A percentile compares a stretch with the other conserved stretches of the same genome.
Conservation (phyloP, 208 protist genomes). For the Naegleria fowleri region DNA sequence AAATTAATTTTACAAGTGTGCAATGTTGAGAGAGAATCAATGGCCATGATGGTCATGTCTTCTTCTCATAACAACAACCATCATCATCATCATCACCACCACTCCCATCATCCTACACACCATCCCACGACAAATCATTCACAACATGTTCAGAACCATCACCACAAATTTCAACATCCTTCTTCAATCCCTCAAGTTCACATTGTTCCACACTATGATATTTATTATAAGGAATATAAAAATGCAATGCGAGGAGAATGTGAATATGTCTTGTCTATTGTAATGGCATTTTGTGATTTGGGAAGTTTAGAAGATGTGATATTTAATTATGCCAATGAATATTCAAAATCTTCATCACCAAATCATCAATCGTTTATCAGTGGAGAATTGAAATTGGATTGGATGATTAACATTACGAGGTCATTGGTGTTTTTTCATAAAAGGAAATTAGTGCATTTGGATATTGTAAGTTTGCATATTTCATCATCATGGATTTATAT, state of each 20-base stretch:
- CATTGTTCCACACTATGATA: not conserved
- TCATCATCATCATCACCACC: not conserved
- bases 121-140: not conserved
- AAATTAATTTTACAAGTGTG: not conserved
- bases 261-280: not conserved
- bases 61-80: not conserved
- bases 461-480: not conserved
- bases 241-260: not conserved
- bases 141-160: too few species aligned
- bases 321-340: not conserved
- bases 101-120: not conserved
- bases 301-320: constrained; percentile 6
- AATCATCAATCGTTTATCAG: too few species aligned
- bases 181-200: not conserved
- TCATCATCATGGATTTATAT: too few species aligned
- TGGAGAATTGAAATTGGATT: constrained; percentile 15
- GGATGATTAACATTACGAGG: not conserved
- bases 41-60: not conserved
- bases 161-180: too few species aligned
- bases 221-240: not conserved
- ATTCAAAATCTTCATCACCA: not conserved
- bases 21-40: not conserved
- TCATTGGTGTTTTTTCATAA: not conserved
- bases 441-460: not conserved
- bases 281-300: not conserved